These are phyloP conservation scores for Yarrowia sp. DNA, from an alignment of 805 yeast genomes.

Conservation along the genomic window DNA sequence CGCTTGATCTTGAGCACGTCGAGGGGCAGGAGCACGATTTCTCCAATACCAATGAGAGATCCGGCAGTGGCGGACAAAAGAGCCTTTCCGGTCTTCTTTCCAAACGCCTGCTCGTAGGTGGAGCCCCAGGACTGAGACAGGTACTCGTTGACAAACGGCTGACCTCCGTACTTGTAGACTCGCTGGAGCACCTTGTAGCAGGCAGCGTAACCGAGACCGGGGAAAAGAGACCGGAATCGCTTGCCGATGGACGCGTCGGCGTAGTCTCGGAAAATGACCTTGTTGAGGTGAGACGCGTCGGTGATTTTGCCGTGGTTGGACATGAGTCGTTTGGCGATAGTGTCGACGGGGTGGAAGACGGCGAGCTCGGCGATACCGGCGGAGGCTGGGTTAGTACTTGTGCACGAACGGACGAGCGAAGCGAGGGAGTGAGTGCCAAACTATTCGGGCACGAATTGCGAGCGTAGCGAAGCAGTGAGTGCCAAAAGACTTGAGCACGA, in stretches of 20 bases:
- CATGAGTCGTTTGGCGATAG: slow-evolving; percentile 94
- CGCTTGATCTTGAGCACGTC: slow-evolving; percentile 97
- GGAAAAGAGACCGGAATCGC: slow-evolving; percentile 81
- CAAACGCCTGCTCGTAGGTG: slow-evolving; percentile 72
- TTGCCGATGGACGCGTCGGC: slow-evolving; percentile 68
- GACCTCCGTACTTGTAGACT: slow-evolving; percentile 98
- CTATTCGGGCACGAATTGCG: no score
- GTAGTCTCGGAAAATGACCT: slow-evolving; percentile 80
- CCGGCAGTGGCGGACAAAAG: slow-evolving; percentile 96
- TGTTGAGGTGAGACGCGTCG: slow-evolving; percentile 64
- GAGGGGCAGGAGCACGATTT: slow-evolving; percentile 88
- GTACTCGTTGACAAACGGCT: slow-evolving; percentile 96
- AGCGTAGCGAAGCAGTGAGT: no score
- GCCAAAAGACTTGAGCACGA: neutral
- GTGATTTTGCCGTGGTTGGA: slow-evolving; percentile 78
- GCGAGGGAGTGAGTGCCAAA: neutral
- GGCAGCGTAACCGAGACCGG: slow-evolving; percentile 98
- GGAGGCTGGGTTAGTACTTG: slow-evolving; percentile 53
- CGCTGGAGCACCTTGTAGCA: slow-evolving; percentile 94
- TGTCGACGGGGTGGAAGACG: slow-evolving; percentile 96
- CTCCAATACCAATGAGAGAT: slow-evolving; percentile 95
- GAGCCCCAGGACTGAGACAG: slow-evolving; percentile 70
- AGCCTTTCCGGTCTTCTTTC: slow-evolving; percentile 96
- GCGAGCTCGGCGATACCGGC: slow-evolving; percentile 97
- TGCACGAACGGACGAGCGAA: neutral